Evolutionary conservation across 1,284 basidiomycete genomes (phyloP).

Genomic region (Acaromyces ingoldii): DNA sequence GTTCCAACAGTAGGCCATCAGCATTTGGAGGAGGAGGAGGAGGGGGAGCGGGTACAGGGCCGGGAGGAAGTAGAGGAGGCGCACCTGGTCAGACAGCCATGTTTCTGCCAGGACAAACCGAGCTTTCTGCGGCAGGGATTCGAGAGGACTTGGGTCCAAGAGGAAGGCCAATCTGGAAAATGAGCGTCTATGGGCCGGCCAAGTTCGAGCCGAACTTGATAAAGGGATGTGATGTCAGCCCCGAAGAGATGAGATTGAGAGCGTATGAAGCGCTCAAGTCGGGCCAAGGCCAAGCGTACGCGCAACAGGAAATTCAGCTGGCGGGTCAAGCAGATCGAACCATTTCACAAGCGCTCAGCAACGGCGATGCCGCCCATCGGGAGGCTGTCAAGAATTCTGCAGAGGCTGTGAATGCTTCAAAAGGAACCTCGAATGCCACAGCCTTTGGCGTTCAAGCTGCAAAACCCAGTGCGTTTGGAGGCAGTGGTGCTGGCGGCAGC

Average conservation of each 20-base stretch:
- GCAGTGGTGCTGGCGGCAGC: conserved; percentile 25
- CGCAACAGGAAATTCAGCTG: conserved; percentile 43
- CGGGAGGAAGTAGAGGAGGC: neutral
- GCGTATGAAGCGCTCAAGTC: conserved; percentile 61
- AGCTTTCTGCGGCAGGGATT: neutral
- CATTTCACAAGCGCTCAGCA: neutral
- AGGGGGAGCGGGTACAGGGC: neutral
- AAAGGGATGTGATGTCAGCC: conserved; percentile 65
- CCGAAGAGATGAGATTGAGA: conserved; percentile 68
- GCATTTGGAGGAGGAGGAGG: neutral
- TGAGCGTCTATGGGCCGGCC: conserved; percentile 71
- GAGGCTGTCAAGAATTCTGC: conserved; percentile 6
- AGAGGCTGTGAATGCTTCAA: neutral
- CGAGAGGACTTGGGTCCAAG: conserved; percentile 9
- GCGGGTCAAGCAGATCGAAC: neutral
- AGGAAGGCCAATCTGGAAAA: conserved; percentile 64
- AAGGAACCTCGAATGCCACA: neutral
- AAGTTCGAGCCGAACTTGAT: conserved; percentile 71
- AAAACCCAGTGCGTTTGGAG: conserved; percentile 20
- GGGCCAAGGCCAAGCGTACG: conserved; percentile 66
- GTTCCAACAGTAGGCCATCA: neutral
- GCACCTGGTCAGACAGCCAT: neutral
- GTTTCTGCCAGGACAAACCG: conserved; percentile 6
- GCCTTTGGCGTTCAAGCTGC: conserved; percentile 19
- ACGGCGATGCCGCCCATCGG: conserved; percentile 4